Evolutionary conservation across 2,329 filamentous ascomycete genomes (phyloP), one percentile per base, ranked within the genome.

Genomic region (Ophiostoma perfectum): DNA sequence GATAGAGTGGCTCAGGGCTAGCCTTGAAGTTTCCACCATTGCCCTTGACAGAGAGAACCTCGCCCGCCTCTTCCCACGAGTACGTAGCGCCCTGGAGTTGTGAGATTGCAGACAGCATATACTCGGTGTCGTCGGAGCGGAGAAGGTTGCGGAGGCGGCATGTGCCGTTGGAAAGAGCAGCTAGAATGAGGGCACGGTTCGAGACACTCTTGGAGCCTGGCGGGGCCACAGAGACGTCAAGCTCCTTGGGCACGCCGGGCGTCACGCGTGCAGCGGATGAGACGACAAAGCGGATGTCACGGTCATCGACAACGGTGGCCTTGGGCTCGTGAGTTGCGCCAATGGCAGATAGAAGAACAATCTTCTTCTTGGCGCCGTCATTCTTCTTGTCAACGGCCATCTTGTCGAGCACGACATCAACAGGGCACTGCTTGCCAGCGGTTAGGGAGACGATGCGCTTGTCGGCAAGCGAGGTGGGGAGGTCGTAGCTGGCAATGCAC

Each of bases 301-400:
- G 84, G 76, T 99, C 96, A 11, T 90, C 86, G n/a, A 98, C 93
- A 9, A 92, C 88, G 73, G 90, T 97, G 41, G 95, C 95, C 77
- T 90, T 91, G 67, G 88, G 90, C 80, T 99, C 95, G 75, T 94
- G 80, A 0, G 93, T 96, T 74, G 89, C 87, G 69, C 95, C 95
- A 76, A 99, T 96, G 12, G 90, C 90, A 0, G 93, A 93, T 11
- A 99, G 83, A 7, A 99, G 85, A 6, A 97, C 94, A 71, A 99
- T 90, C 80, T 97, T 98, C 83, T 99, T 99, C 78, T 94, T 93
- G 70, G 86, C 86, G 1, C 95, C 95, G 62, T 96, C 91, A 73
- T 99, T 99, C 83, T 99, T 99, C 85, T 99, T 99, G 80, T 99
- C 95, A 8, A 99, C 90, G 0, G 90, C 93, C 95, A 99, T 99